Base-by-base conservation (phyloP, 345 rosid genomes). In the Eutrema japonicum region DNA sequence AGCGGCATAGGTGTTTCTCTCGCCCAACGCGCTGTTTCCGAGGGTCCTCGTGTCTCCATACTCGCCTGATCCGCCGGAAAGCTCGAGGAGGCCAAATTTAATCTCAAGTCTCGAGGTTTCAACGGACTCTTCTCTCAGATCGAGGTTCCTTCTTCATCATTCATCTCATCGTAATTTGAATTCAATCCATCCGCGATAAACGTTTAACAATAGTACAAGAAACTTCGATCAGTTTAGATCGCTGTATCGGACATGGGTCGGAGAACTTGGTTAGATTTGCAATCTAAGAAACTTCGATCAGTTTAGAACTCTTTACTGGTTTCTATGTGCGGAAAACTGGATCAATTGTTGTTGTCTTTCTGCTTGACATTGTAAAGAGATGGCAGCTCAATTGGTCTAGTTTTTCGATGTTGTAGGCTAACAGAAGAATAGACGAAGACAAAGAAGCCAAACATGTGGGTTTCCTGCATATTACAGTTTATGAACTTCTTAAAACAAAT, bases 371-470 rank as follows among this genome's bases (percentile, higher is more conserved):
- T 73, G 59, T 46, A 61, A 61, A 52, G 50, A 76, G 71, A 69
- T 52, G 52, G 69, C 73, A 14, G 22, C 79, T 76, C 75, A 69
- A 38, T 62, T 68, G 70, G 79, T 70, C 75, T 76, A 70, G 70
- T 78, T 88, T 81, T 84, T 75, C 78, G 72, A 42, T 86, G 74
- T 79, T 90, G 94, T 87, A 88, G 92, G 94, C 82, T 78, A 12
- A 78, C 68, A 51, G 79, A 85, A 84, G 90, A 83, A 80, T 85
- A 81, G 81, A 82, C 83, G 83, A 85, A 84, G 88, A 71, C 80
- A 77, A 29, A 55, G 84, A 82, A 80, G 86, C 87, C 80, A 81
- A 64, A 81, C 79, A 83, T 81, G 75, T 61, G 79, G 75, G 52
- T 69, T 71, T 58, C 66, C 85, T 73, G 72, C 64, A 64, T 43